Base-by-base conservation (phyloP, 2,329 filamentous ascomycete species). In the Plectosphaerella sp. region DNA sequence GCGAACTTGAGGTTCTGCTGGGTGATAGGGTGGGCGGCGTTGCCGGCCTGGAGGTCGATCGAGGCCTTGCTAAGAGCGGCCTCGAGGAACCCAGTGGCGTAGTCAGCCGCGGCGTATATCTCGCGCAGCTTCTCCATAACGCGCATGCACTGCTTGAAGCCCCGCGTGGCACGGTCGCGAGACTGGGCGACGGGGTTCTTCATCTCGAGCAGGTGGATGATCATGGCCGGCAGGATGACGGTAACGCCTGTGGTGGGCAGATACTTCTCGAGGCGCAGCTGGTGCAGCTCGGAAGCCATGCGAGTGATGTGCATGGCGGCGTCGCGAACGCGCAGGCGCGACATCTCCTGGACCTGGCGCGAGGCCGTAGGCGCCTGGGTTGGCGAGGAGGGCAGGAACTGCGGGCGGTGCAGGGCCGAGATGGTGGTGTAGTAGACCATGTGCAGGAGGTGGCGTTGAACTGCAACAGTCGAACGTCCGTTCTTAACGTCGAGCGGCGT, bases 341-440 rank as follows among this genome's bases (percentile, higher is more conserved):
- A 96, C 56, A 89, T 80, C 52, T 96, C 90, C 63, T 96, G 88
- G 14, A 92, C 75, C 58, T 91, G 86, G 11, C 83, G 80, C 36
- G 83, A 83, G 15, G 75, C 74, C 57, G 72, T 75, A 15, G 77
- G 75, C 7, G 70, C 68, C 59, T 76, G 75, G 54, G 65, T 65
- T 1, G 87, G 83, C 12, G 84, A 83, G 0, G 87, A 87, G 1
- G 91, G 91, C 41, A 96, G 79, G 54, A 97, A 93, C 59, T 96
- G 91, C 2, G 93, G 93, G 28, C 93, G 86, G 67, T 97, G 92
- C 16, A 97, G 78, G 3, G 93, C 93, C 49, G 91, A 96, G 16
- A 95, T 80, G 1, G 92, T 95, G 2, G 93, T 95, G 67, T 91
- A 89, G 69, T 95, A 96, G 2, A 96, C 85, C 87, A 97, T 95